A percentile compares a stretch with the other conserved stretches of the same genome.
phyloP scores from a whole-genome alignment of 441 rosid genomes.

The Viola pubescens region DNA sequence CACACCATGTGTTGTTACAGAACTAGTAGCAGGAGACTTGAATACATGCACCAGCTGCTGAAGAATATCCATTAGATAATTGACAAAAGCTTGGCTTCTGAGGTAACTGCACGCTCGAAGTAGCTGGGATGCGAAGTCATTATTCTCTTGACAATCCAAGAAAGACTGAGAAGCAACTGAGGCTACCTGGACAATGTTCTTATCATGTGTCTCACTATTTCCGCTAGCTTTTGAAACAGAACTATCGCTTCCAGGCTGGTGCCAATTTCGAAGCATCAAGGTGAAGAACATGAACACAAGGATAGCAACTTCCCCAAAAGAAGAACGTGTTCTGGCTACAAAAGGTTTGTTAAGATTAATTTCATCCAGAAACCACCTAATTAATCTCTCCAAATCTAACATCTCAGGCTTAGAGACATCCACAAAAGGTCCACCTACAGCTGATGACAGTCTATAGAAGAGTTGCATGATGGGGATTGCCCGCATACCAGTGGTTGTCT shows the following conservation, averaged over 20 bases:
- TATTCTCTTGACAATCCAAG: constrained; percentile 77
- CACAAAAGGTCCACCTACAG: constrained; percentile 95
- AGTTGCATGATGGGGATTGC: constrained; percentile 98
- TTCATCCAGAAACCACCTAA: constrained; percentile 90
- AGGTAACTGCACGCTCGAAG: constrained; percentile 81
- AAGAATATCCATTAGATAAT: constrained; percentile 94
- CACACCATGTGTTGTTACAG: constrained; percentile 58
- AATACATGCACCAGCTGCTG: constrained; percentile 92
- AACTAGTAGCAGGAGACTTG: constrained; percentile 62
- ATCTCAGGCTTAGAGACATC: constrained; percentile 85
- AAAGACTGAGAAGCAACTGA: constrained; percentile 52
- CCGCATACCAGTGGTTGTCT: constrained; percentile 71
- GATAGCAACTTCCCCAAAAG: constrained; percentile 90
- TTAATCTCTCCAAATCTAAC: constrained; percentile 79
- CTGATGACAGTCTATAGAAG: constrained; percentile 95
- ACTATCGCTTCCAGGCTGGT: constrained; percentile 90
- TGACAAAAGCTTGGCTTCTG: constrained; percentile 82
- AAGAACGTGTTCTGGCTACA: constrained; percentile 58
- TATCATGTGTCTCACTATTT: constrained; percentile 57
- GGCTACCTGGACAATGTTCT: constrained; percentile 43
- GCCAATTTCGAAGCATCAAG: constrained; percentile 99
- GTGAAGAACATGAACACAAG: constrained; percentile 99
- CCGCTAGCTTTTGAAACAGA: constrained; percentile 47
- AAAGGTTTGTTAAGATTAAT: constrained; percentile 75
- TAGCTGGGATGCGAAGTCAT: constrained; percentile 82